phyloP scores from a whole-genome alignment of 129 eudicot genomes.

The Lactuca sativa region DNA sequence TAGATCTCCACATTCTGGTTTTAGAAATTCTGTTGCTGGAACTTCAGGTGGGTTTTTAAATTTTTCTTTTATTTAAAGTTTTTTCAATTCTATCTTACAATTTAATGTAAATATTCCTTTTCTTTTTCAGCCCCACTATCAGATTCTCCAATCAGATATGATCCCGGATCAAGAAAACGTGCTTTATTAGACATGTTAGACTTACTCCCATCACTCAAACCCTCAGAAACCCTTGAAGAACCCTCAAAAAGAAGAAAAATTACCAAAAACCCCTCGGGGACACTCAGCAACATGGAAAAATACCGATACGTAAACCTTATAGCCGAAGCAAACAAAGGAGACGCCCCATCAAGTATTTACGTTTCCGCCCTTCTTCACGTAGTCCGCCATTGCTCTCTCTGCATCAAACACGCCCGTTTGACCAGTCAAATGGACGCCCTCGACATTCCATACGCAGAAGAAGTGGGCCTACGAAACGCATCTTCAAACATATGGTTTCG shows the following conservation, averaged over 20 bases:
- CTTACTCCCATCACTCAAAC: slow-evolving; percentile 63
- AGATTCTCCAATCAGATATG: slow-evolving; percentile 44
- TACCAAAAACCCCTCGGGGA: slow-evolving; percentile 24
- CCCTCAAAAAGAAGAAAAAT: slow-evolving; percentile 63
- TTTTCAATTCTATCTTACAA: neutral
- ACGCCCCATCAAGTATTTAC: slow-evolving; percentile 70
- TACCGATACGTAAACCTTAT: slow-evolving; percentile 71
- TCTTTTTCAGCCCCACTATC: slow-evolving; percentile 46
- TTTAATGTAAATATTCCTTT: neutral
- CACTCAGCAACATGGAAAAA: slow-evolving; percentile 39
- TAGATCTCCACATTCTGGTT: slow-evolving; percentile 61
- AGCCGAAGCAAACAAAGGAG: slow-evolving; percentile 87
- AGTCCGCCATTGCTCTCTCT: slow-evolving; percentile 84
- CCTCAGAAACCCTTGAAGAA: slow-evolving; percentile 37
- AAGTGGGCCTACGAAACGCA: slow-evolving; percentile 68
- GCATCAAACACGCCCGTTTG: slow-evolving; percentile 89
- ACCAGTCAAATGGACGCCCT: slow-evolving; percentile 98
- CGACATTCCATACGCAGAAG: slow-evolving; percentile 85
- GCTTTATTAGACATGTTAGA: slow-evolving; percentile 68
- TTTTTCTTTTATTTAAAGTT: slow-evolving; percentile 1
- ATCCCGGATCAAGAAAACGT: slow-evolving; percentile 61
- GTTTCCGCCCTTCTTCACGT: slow-evolving; percentile 86
- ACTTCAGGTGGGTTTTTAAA: slow-evolving; percentile 31
- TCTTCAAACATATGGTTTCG: slow-evolving; percentile 88
- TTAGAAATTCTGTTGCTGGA: slow-evolving; percentile 39